Percentiles rank a stretch among this genome's conserved stretches.
Evolutionary conservation across 768 basidiomycete species (phyloP).

Genomic region (Crepidotus variabilis): DNA sequence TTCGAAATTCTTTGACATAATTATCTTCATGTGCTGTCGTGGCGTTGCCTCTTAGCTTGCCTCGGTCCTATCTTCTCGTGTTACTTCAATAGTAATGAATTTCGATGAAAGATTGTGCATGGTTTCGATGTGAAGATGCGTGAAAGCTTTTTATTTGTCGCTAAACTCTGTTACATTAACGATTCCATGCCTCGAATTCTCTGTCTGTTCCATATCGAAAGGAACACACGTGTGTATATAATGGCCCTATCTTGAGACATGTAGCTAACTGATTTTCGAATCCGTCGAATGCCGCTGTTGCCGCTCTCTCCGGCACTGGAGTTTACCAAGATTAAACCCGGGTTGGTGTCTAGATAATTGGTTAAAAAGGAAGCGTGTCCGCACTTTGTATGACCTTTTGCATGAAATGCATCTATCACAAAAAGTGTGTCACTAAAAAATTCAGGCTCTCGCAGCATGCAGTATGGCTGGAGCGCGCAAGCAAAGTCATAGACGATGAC

Average conservation of each 20-base stretch:
- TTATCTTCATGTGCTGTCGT: too few species aligned
- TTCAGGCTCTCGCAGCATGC: constrained; percentile 8
- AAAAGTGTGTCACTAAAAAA: constrained; percentile 24
- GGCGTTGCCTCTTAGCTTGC: too few species aligned
- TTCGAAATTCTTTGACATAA: too few species aligned
- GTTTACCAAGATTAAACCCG: constrained; percentile 17
- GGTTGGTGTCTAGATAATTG: constrained; percentile 18
- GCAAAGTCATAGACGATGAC: constrained; percentile 9
- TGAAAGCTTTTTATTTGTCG: too few species aligned
- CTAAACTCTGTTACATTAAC: too few species aligned
- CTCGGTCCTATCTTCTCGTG: too few species aligned
- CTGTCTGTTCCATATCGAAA: constrained; percentile 11
- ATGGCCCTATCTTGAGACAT: constrained; percentile 23
- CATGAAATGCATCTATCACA: constrained; percentile 23
- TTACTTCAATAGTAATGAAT: too few species aligned
- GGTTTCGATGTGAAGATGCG: too few species aligned
- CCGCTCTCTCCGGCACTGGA: constrained; percentile 26
- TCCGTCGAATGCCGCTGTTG: constrained; percentile 19
- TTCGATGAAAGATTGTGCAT: too few species aligned
- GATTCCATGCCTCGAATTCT: neutral
- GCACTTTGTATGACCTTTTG: constrained; percentile 23
- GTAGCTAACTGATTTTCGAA: constrained; percentile 23
- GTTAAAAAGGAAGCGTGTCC: constrained; percentile 19
- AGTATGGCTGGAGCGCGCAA: constrained; percentile 19
- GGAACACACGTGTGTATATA: constrained; percentile 20